Base-by-base conservation (phyloP, 2,329 filamentous ascomycete species). In the Aspergillus luchuensis region DNA sequence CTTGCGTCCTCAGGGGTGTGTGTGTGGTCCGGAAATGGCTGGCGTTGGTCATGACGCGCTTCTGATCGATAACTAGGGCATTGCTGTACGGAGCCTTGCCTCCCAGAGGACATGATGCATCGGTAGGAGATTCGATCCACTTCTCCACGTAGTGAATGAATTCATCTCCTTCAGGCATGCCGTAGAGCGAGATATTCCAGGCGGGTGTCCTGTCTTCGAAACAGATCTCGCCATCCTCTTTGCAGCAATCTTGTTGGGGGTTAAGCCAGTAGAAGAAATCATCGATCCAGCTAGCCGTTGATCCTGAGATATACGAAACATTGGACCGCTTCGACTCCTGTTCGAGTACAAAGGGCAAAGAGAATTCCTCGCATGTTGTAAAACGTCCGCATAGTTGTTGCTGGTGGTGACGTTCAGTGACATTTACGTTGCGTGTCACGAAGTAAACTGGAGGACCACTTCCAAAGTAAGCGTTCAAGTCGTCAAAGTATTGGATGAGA, bases 221-320 rank as follows among this genome's bases (percentile, higher is more conserved):
- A 77, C 95, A 99, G 1, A 89, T 82, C 67, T 87, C 81, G 49
- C 86, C 86, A 53, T 87, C 73, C 61, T 94, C 88, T 39, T 90
- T 83, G 69, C 91, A 97, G 79, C 87, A 88, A 48, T 92, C 90
- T 47, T 91, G 85, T 55, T 87, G 85, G 0, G 95, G 95, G 68
- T 98, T 96, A n/a, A 98, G 81, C 94, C 95, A 99, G 61, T 91
- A 85, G 78, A 98, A 92, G 78, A 92, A 98, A 73, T 99, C 95
- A 66, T 99, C 95, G 17, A 99, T 85, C 95, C 95, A 99, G 75
- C 91, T 97, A 3, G 96, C 95, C 0, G 94, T 89, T 0, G 92
- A 90, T 8, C 93, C 89, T 6, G 92, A 85, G 66, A 99, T 91
- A 75, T 92, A 98, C 1, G 92, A 97, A 1, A 94, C 82, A 6